These are phyloP conservation scores for Colletotrichum sp. DNA, from an alignment of 2,329 filamentous ascomycete species.

Conservation along the genomic window DNA sequence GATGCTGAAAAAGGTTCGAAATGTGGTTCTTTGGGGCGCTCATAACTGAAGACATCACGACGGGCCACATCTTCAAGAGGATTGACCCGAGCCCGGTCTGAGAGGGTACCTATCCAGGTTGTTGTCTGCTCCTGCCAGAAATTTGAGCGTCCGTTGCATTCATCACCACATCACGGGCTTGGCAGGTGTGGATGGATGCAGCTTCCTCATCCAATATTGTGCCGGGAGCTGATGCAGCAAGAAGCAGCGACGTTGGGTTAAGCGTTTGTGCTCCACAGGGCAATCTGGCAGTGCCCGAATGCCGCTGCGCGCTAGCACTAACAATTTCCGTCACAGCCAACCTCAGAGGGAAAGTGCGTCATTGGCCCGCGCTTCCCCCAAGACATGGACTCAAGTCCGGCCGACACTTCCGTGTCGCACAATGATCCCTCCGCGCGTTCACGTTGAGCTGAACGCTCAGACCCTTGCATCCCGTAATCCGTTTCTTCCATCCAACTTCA, in stretches of 20 bases:
- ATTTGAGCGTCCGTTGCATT: background rate
- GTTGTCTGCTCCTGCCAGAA: accelerated
- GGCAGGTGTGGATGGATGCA: background rate
- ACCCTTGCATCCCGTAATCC: background rate
- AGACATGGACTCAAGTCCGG: background rate
- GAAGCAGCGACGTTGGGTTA: background rate
- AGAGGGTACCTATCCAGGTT: background rate
- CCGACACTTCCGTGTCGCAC: slow-evolving; percentile 10
- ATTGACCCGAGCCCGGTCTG: background rate
- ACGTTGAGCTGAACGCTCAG: background rate
- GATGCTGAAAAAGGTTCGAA: background rate
- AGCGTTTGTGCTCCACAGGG: background rate
- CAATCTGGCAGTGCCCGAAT: background rate
- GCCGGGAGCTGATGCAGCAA: background rate
- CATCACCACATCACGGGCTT: background rate
- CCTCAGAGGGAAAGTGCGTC: slow-evolving; percentile 2
- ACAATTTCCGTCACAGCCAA: background rate
- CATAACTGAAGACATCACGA: background rate
- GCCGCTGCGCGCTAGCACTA: slow-evolving; percentile 1
- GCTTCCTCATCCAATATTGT: background rate
- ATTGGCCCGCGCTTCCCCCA: background rate
- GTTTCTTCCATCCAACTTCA: background rate
- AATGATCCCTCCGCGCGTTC: background rate
- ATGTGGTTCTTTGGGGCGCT: background rate
- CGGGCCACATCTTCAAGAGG: background rate